Evolutionary conservation across 2,329 filamentous ascomycete species (phyloP).

Genomic region (Arthrobotrys megalospora): DNA sequence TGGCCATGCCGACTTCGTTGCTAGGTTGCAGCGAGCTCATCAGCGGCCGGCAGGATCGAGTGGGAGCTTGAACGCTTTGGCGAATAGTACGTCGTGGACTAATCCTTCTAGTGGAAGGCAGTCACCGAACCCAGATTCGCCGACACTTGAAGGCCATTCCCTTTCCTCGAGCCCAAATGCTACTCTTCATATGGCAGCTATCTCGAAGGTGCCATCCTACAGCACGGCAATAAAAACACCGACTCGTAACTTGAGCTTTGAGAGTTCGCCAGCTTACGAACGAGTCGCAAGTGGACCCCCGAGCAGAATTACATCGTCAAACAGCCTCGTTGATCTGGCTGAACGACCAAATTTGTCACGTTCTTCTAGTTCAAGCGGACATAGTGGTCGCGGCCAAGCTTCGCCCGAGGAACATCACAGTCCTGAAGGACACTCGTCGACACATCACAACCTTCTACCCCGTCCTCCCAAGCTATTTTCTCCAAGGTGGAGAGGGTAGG

Average conservation of each 20-base stretch:
- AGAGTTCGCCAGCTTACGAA: constrained; percentile 67
- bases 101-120: constrained; percentile 65
- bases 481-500: constrained; percentile 40
- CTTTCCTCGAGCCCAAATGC: constrained; percentile 47
- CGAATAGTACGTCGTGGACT: constrained; percentile 71
- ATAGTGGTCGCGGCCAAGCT: constrained; percentile 26
- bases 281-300: constrained; percentile 43
- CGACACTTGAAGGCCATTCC: constrained; percentile 15
- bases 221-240: constrained; percentile 79
- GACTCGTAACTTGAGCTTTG: constrained; percentile 72
- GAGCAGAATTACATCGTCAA: constrained; percentile 37
- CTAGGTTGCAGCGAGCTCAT: constrained; percentile 72
- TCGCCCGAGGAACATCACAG: constrained; percentile 19
- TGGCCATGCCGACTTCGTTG: constrained; percentile 71
- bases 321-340: constrained; percentile 29
- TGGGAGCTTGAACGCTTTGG: constrained; percentile 71
- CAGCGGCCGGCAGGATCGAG: constrained; percentile 66
- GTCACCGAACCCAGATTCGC: constrained; percentile 47
- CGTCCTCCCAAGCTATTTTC: constrained; percentile 45
- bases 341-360: constrained; percentile 39
- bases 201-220: constrained; percentile 84
- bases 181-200: constrained; percentile 73
- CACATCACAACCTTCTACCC: neutral
- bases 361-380: constrained; percentile 59
- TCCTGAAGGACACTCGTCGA: neutral